Evolutionary conservation across 1,139 yeast species (phyloP).

Genomic region (Arxiozyma slooffiae): DNA sequence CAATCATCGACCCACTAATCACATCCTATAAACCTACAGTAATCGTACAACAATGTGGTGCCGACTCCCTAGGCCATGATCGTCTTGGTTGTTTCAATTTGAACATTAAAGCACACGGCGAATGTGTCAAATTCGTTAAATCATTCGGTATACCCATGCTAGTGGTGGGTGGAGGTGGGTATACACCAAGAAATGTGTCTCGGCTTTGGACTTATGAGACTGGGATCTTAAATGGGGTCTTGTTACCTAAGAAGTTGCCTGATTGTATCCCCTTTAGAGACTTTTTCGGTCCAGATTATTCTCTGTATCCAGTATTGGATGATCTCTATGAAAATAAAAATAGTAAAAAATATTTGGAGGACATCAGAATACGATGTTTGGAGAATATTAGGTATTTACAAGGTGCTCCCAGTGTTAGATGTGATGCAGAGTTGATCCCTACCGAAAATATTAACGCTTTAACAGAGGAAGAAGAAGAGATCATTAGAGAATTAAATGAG

Average conservation of each 20-base stretch:
- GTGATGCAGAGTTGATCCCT: conserved; percentile 76
- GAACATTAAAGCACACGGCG: conserved; percentile 88
- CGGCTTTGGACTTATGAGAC: conserved; percentile 95
- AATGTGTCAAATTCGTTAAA: conserved; percentile 79
- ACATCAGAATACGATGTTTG: conserved; percentile 61
- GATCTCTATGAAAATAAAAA: conserved; percentile 86
- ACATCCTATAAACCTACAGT: conserved; percentile 82
- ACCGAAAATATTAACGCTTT: conserved; percentile 56
- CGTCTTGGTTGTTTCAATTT: conserved; percentile 87
- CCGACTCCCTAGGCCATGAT: conserved; percentile 90
- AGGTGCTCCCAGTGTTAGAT: conserved; percentile 91
- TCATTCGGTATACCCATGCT: conserved; percentile 81
- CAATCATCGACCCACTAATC: conserved; percentile 79
- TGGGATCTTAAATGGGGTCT: conserved; percentile 69
- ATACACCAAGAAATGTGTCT: conserved; percentile 91
- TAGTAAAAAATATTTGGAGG: conserved; percentile 72
- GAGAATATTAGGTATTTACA: conserved; percentile 76
- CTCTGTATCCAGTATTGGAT: conserved; percentile 80
- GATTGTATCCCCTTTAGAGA: conserved; percentile 69
- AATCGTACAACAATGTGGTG: conserved; percentile 93
- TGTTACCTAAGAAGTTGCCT: conserved; percentile 68
- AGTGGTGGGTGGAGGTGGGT: conserved; percentile 96
- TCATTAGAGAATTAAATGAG: conserved; percentile 44
- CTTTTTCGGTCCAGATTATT: conserved; percentile 88
- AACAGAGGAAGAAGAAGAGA: conserved; percentile 39